Evolutionary conservation across 2,329 filamentous ascomycete species (phyloP).

Genomic region (Falciphora oryzae): DNA sequence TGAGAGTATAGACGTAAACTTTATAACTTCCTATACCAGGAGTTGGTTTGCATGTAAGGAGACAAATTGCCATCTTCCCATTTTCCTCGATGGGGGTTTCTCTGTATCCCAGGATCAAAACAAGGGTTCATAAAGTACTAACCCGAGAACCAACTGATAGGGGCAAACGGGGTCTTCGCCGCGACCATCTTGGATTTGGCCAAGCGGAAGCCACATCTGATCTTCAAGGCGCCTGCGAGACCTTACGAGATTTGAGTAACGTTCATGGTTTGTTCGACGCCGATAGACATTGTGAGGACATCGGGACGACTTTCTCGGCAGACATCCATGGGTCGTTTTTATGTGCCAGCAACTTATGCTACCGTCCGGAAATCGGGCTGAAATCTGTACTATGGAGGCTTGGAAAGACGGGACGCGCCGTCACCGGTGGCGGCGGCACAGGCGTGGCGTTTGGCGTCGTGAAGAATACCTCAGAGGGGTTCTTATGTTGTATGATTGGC

Average conservation of each 20-base stretch:
- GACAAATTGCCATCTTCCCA: background rate
- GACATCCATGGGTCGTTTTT: background rate
- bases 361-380: background rate
- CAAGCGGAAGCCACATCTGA: slow-evolving; percentile 77
- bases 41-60: slow-evolving; percentile 81
- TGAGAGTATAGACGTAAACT: slow-evolving; percentile 83
- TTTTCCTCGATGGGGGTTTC: background rate
- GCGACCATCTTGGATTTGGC: slow-evolving; percentile 87
- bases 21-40: slow-evolving; percentile 58
- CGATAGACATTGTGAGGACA: background rate
- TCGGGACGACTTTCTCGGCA: background rate
- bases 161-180: slow-evolving; percentile 96
- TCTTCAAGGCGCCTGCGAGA: slow-evolving; percentile 63
- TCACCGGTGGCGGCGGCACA: no score
- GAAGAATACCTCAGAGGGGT: background rate
- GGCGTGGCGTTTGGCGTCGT: background rate
- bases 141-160: slow-evolving; percentile 19
- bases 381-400: background rate
- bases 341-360: background rate
- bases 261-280: background rate
- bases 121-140: slow-evolving; percentile 13
- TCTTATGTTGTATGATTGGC: background rate
- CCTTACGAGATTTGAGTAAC: slow-evolving; percentile 47
- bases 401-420: background rate
- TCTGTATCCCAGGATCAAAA: slow-evolving; percentile 10